Evolutionary conservation across 306 rosid genomes (phyloP).

Genomic region (Vigna trinervia): DNA sequence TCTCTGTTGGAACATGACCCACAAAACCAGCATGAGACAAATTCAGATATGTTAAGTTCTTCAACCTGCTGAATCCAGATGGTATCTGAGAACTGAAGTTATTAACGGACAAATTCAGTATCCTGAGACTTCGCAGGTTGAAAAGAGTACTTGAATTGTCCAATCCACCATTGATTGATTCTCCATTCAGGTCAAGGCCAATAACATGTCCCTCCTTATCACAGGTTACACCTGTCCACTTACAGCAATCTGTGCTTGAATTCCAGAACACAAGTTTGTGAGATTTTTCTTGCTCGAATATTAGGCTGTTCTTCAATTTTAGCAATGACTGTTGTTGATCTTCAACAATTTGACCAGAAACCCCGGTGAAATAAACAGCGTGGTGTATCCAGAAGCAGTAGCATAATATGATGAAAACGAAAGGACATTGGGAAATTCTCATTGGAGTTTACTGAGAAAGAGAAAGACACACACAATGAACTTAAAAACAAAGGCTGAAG

Average conservation of each 20-base stretch:
- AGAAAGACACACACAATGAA: not conserved
- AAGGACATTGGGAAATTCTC: conserved; percentile 28
- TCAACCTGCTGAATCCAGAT: conserved; percentile 34
- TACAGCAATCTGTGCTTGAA: conserved; percentile 34
- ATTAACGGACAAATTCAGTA: conserved; percentile 41
- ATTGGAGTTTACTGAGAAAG: conserved; percentile 7
- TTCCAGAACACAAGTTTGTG: conserved; percentile 45
- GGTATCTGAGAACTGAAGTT: conserved; percentile 41
- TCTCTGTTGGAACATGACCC: conserved; percentile 48
- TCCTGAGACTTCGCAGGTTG: conserved; percentile 46
- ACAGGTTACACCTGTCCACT: conserved; percentile 45
- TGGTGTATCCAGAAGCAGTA: conserved; percentile 10
- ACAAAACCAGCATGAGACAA: conserved; percentile 49
- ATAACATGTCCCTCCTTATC: conserved; percentile 40
- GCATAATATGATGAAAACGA: conserved; percentile 37
- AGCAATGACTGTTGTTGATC: conserved; percentile 28
- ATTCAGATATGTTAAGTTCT: conserved; percentile 43
- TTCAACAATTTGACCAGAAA: not conserved
- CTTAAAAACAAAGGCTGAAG: not conserved
- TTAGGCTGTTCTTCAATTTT: conserved; percentile 38
- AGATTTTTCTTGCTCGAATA: not conserved
- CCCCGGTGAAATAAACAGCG: not conserved
- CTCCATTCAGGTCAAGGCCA: conserved; percentile 43
- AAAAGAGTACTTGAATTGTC: conserved; percentile 49
- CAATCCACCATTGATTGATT: conserved; percentile 41